Evolutionary conservation across 1,139 yeast species (phyloP), one percentile per base, ranked within the genome.

Genomic region (Hyphopichia buzzinii): DNA sequence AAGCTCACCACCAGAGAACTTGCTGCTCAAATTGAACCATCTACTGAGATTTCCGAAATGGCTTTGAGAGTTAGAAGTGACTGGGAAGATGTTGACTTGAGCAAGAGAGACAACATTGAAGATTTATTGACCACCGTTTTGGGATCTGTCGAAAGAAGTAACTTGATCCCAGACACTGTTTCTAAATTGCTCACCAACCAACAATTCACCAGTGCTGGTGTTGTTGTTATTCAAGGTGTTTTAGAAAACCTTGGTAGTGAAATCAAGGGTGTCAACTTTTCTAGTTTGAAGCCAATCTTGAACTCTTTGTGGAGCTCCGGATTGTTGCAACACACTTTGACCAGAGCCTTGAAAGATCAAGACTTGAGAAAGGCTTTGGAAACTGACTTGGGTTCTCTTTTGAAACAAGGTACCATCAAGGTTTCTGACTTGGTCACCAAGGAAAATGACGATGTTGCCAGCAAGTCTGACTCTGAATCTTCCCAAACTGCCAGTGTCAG

Each of bases 71-170:
- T 10, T 10, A 19, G 23, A 19, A 38, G 38, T 28, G 39, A 40
- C 25, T 43, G 37, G 27, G 29, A 35, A 6, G 34, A 44, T 11
- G 28, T 42, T 28, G 29, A 41, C 11, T 22, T 49, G 32, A 46
- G 44, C 33, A 62, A 51, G 43, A 60, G 69, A 51, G 65, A 59
- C 44, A 62, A 63, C 39, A 46, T 63, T 33, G 62, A 57, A 41
- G 66, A 62, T 37, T 58, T 64, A 41, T 49, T 62, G 21, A 53
- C 59, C 19, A 64, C 68, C n/a, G 50, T 64, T 21, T 52, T 64
- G 35, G 35, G 52, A 1, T 50, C 67, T 2, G 54, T 62, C 35
- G 58, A 52, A 30, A 46, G 57, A 45, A 60, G 67, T 3, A 61
- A 62, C 7, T 49, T 64, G 33, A 36, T 64, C 31, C 54, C 50